Evolutionary conservation across 2,329 filamentous ascomycete species (phyloP), one percentile per base, ranked within the genome.

Genomic region (Scytalidium sp.): DNA sequence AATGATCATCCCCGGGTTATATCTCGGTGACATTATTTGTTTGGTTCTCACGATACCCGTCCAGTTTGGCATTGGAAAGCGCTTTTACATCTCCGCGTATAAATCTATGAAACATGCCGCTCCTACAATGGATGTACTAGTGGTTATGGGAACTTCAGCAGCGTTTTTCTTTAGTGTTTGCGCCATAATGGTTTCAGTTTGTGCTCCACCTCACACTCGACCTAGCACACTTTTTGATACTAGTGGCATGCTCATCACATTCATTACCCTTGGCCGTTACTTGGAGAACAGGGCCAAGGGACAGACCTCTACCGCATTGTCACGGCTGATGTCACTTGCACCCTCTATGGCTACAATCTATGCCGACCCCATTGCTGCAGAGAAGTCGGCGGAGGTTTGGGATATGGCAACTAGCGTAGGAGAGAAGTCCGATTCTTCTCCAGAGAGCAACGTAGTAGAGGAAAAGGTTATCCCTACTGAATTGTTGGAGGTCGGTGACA

Each of bases 291-390:
- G 85, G 17, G 94, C 94, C 46, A 99, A 97, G 72, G 94, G 94
- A 0, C 90, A 97, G 70, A 99, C 94, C 0, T 97, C 92, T 4
- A 94, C 90, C 65, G 94, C 94, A 1, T 79, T 99, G 2, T 97
- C 93, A 7, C 82, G 86, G 20, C 81, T 99, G 27, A 99, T 99
- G 94, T 97, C 90, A 15, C 76, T 99, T 43, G 90, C 94, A 21
- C 94, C 94, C 1, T 96, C 92, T 1, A 97, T 96, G 88, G 91
- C 94, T 2, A 95, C 91, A 3, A 97, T 99, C 57, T 99, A 97
- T 63, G 84, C 85, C 4, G 93, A 99, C 66, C 90, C 94, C 0
- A 95, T 97, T 58, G 93, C 93, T 17, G 92, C 89, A 3, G 89
- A 94, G 56, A 97, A 97, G 69, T 84, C 88, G 21, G 89, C 90